These are phyloP conservation scores for Trichomonas tenax DNA, from an alignment of 208 protist genomes.

Conservation along the genomic window DNA sequence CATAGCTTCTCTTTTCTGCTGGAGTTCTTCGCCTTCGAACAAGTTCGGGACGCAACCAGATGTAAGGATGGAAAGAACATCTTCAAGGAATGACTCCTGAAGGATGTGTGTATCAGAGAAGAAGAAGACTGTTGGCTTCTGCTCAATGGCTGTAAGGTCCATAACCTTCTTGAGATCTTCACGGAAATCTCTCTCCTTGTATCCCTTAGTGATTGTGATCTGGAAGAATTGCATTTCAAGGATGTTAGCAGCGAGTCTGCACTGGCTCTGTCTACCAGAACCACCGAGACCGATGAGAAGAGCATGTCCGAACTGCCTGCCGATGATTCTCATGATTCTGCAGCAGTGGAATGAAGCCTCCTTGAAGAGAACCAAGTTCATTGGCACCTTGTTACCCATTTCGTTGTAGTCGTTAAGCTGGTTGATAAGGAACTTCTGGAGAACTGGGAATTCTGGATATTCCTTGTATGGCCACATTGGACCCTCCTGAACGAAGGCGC, in stretches of 20 bases:
- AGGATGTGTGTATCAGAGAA: constrained; percentile 91
- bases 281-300: constrained; percentile 89
- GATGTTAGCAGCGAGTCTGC: constrained; percentile 80
- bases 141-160: constrained; percentile 68
- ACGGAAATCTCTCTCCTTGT: constrained; percentile 71
- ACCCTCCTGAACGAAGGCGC: constrained; percentile 64
- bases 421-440: constrained; percentile 71
- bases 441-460: constrained; percentile 58
- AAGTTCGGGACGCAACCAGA: constrained; percentile 91
- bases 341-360: constrained; percentile 87
- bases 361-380: constrained; percentile 91
- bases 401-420: constrained; percentile 65
- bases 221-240: constrained; percentile 74
- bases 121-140: constrained; percentile 81
- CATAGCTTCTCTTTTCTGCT: constrained; percentile 69
- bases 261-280: constrained; percentile 77
- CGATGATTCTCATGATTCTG: constrained; percentile 82
- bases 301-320: constrained; percentile 79
- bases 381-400: constrained; percentile 61
- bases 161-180: constrained; percentile 87
- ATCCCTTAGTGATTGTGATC: constrained; percentile 84
- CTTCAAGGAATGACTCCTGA: constrained; percentile 78
- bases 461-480: constrained; percentile 73
- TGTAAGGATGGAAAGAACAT: constrained; percentile 89
- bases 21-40: constrained; percentile 76